These are phyloP conservation scores for Verruconis gallopava DNA, from an alignment of 2,329 filamentous ascomycete species.

Conservation along the genomic window DNA sequence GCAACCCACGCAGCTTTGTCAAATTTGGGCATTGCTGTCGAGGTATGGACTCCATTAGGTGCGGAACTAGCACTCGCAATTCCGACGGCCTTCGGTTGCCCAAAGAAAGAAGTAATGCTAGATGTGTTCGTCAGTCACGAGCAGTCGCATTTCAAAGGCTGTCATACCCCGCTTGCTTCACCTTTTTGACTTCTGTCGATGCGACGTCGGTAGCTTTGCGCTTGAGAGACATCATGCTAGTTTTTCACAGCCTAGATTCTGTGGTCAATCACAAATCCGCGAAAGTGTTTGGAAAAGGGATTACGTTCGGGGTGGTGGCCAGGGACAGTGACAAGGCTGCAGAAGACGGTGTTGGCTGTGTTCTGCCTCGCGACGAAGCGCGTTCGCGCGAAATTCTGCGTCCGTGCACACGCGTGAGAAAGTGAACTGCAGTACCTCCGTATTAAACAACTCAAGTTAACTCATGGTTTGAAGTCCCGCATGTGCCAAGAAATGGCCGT, in stretches of 20 bases:
- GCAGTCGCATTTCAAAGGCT: not conserved
- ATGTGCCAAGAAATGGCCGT: too few species aligned
- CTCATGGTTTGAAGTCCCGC: too few species aligned
- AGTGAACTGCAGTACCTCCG: too few species aligned
- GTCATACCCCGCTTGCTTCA: slow-evolving; percentile 41
- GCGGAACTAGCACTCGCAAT: slow-evolving; percentile 19
- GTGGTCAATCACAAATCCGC: too few species aligned
- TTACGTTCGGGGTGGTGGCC: too few species aligned
- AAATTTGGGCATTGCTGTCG: slow-evolving; percentile 43
- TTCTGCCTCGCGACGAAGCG: too few species aligned
- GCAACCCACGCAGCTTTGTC: slow-evolving; percentile 86
- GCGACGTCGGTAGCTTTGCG: slow-evolving; percentile 34
- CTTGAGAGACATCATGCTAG: slow-evolving; percentile 34
- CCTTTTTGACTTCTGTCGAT: slow-evolving; percentile 35
- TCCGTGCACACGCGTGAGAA: too few species aligned
- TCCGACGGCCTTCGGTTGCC: slow-evolving; percentile 44
- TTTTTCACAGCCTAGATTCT: not conserved
- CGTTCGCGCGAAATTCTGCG: too few species aligned
- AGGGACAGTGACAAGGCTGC: too few species aligned
- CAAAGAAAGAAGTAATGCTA: slow-evolving; percentile 85
- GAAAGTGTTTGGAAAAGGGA: too few species aligned
- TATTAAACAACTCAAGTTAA: too few species aligned
- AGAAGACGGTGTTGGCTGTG: too few species aligned
- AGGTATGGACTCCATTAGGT: slow-evolving; percentile 12
- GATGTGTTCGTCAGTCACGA: not conserved